Evolutionary conservation across 371 early-diverging fungal genomes (phyloP).

Genomic region (Dichotomocladium elegans): DNA sequence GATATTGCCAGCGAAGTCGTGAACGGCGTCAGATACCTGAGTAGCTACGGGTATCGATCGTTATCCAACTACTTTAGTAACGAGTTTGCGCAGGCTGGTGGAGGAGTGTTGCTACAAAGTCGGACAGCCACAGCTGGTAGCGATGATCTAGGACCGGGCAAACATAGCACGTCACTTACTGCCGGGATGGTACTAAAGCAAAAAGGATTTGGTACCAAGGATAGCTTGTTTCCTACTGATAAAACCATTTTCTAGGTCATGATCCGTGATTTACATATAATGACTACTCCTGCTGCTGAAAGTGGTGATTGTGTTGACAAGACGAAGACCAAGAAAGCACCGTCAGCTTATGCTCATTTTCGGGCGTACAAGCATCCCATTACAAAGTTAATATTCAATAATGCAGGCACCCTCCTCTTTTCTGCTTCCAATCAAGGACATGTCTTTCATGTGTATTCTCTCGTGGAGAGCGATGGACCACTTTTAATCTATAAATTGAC

Average conservation of each 20-base stretch:
- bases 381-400: constrained; percentile 58
- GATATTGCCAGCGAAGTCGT: constrained; percentile 70
- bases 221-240: too few relatives aligned
- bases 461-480: constrained; percentile 25
- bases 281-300: too few relatives aligned
- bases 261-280: constrained; percentile 43
- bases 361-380: constrained; percentile 70
- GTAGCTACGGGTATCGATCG: constrained; percentile 48
- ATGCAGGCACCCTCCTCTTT: constrained; percentile 62
- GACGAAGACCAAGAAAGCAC: constrained; percentile 10
- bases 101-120: too few relatives aligned
- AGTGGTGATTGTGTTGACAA: neutral
- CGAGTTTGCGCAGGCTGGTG: too few relatives aligned
- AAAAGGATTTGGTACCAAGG: too few relatives aligned
- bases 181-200: constrained; percentile 45
- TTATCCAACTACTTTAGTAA: constrained; percentile 43
- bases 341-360: constrained; percentile 63
- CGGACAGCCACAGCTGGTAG: neutral
- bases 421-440: constrained; percentile 73
- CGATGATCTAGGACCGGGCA: neutral
- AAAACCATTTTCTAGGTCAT: constrained; percentile 34
- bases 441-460: constrained; percentile 66
- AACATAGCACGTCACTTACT: constrained; percentile 1
- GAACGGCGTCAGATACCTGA: constrained; percentile 63
- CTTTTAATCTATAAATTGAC: constrained; percentile 63